Evolutionary conservation across 768 basidiomycete species (phyloP).

Genomic region (Tylopilus cervinicoccineus): DNA sequence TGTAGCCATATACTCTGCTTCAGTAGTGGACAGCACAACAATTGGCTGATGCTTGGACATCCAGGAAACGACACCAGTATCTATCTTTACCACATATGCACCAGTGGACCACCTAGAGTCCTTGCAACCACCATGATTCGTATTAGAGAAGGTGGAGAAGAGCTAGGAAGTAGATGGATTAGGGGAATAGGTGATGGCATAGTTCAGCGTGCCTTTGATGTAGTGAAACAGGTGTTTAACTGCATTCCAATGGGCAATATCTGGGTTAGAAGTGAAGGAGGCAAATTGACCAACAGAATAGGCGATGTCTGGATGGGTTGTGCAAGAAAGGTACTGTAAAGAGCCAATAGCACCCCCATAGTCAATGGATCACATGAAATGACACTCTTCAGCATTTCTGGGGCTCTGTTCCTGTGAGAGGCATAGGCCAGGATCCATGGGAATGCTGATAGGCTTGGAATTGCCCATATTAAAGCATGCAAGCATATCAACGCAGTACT

Average conservation of each 20-base stretch:
- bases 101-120: not conserved
- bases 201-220: not conserved
- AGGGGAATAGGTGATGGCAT: not conserved
- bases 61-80: constrained; percentile 19
- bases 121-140: not conserved
- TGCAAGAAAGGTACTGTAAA: not conserved
- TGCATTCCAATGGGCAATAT: not conserved
- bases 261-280: not conserved
- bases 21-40: no score
- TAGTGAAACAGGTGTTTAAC: not conserved
- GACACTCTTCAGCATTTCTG: not conserved
- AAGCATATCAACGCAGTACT: no score
- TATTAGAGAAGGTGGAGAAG: not conserved
- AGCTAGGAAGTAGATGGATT: not conserved
- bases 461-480: no score
- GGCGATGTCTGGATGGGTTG: not conserved
- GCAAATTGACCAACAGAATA: not conserved
- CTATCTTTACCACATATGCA: not conserved
- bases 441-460: not conserved
- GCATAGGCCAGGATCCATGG: not conserved
- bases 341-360: not conserved
- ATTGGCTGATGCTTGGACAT: no score
- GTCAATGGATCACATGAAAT: not conserved
- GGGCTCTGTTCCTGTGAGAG: no score
- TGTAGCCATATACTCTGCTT: no score